phyloP scores from a whole-genome alignment of 2,329 filamentous ascomycete genomes.

The Corinectria fuckeliana region DNA sequence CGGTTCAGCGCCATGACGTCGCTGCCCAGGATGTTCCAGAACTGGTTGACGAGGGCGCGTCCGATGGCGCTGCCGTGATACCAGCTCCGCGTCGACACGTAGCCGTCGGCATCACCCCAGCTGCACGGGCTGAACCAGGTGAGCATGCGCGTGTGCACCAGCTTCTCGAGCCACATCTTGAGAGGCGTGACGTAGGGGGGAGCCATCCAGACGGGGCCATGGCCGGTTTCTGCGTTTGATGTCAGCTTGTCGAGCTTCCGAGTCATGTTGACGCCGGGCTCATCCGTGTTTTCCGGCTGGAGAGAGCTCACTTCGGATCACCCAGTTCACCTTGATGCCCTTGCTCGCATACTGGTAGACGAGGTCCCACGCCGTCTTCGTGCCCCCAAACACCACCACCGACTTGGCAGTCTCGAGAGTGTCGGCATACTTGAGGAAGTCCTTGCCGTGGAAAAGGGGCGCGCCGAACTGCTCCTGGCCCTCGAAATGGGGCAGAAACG shows the following conservation, averaged over 20 bases:
- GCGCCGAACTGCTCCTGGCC: slow-evolving; percentile 54
- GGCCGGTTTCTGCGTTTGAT: slow-evolving; percentile 46
- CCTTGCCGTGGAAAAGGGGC: slow-evolving; percentile 57
- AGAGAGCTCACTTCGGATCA: slow-evolving; percentile 57
- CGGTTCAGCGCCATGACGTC: slow-evolving; percentile 55
- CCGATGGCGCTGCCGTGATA: slow-evolving; percentile 60
- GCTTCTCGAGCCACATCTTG: slow-evolving; percentile 66
- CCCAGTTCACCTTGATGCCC: slow-evolving; percentile 64
- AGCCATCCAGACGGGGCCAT: slow-evolving; percentile 62
- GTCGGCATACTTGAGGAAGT: slow-evolving; percentile 51
- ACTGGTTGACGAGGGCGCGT: slow-evolving; percentile 53
- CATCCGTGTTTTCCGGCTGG: background rate
- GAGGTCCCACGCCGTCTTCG: slow-evolving; percentile 70
- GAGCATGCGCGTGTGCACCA: slow-evolving; percentile 60
- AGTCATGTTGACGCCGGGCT: no score
- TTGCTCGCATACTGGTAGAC: slow-evolving; percentile 65
- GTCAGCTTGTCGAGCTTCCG: background rate
- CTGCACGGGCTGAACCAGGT: slow-evolving; percentile 72
- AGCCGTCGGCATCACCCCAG: slow-evolving; percentile 65
- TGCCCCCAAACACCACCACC: slow-evolving; percentile 65
- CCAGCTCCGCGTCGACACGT: slow-evolving; percentile 52
- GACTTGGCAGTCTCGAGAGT: slow-evolving; percentile 50
- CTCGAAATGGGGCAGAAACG: slow-evolving; percentile 52
- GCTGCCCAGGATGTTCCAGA: slow-evolving; percentile 56
- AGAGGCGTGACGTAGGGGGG: slow-evolving; percentile 66